phyloP scores from a whole-genome alignment of 257 asterid species.

The Capsicum rhomboideum region DNA sequence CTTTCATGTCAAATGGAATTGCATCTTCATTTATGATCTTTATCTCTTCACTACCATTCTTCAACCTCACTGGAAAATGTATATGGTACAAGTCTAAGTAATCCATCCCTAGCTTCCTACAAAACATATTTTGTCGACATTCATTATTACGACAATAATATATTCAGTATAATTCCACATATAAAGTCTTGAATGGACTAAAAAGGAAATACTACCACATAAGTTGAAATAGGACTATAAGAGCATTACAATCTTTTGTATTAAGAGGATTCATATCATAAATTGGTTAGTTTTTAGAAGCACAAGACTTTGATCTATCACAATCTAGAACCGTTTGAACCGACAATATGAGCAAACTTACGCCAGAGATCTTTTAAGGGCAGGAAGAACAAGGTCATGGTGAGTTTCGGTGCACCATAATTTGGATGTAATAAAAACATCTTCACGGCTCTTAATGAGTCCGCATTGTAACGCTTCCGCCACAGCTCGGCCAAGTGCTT shows the following conservation, averaged over 20 bases:
- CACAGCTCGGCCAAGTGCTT: conserved; percentile 34
- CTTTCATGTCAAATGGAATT: conserved; percentile 28
- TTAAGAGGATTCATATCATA: no score
- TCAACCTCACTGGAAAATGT: conserved; percentile 37
- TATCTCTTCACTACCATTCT: neutral
- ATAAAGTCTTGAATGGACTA: no score
- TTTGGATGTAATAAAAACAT: conserved; percentile 47
- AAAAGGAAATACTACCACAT: no score
- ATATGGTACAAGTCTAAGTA: conserved; percentile 50
- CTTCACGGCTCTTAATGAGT: conserved; percentile 24
- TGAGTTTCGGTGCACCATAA: conserved; percentile 19
- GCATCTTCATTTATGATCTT: conserved; percentile 8
- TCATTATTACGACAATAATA: neutral
- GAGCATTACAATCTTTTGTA: no score
- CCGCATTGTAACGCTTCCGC: conserved; percentile 25
- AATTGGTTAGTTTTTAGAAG: no score
- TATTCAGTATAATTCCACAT: no score
- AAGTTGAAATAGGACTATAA: no score
- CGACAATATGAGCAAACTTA: neutral
- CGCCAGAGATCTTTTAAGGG: conserved; percentile 31
- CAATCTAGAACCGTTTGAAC: no score
- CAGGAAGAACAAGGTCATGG: conserved; percentile 38
- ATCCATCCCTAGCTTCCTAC: conserved; percentile 29
- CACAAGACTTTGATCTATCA: no score
- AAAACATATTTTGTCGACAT: neutral